Base-by-base conservation (phyloP, 305 asterid species). In the Vinca major region DNA sequence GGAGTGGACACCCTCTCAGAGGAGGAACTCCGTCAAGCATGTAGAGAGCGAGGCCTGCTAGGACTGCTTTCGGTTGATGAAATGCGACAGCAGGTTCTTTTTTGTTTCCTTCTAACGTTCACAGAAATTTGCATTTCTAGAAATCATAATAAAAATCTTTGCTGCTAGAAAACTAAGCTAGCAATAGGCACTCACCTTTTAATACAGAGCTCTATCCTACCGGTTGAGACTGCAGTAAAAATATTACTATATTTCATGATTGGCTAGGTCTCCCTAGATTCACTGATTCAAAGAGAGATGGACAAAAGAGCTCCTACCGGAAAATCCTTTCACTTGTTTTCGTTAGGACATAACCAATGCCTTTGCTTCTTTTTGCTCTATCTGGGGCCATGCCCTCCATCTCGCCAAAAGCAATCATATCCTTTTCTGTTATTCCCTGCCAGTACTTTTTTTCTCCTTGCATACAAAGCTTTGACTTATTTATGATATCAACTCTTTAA, bases 11-110 rank as follows among this genome's bases (percentile, higher is more conserved):
- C 97, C 76, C 93, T 92, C 76, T 87, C 97, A 1, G 97, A 92
- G 81, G 96, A 90, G 68, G 98, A 92, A 82, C 95, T 92, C 54
- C 97, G 96, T 76, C 95, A 92, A 78, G 97, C 92, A 73, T 90
- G 98, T 75, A 84, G 96, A 74, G 97, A 90, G 60, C 91, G 98
- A 69, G 98, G 98, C 71, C 79, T 92, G 80, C 96, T 92, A 71
- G 98, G 97, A 75, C 81, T 90, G 76, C 89, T 86, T 78, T 90
- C 98, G 66, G 89, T 86, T 51, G 97, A 88, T 64, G 98, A 92
- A 77, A 90, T 90, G 98, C 81, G 87, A 71, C 87, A 92, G 74
- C 98, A 90, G 95, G 98, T 89, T 43, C 20, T 64, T 65, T 72
- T 51, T 56, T 68, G 33, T 37, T 66, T 48, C 11, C 17, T 45